These are phyloP conservation scores for Podaxis mareebaensis DNA, from an alignment of 768 basidiomycete genomes.

Conservation along the genomic window DNA sequence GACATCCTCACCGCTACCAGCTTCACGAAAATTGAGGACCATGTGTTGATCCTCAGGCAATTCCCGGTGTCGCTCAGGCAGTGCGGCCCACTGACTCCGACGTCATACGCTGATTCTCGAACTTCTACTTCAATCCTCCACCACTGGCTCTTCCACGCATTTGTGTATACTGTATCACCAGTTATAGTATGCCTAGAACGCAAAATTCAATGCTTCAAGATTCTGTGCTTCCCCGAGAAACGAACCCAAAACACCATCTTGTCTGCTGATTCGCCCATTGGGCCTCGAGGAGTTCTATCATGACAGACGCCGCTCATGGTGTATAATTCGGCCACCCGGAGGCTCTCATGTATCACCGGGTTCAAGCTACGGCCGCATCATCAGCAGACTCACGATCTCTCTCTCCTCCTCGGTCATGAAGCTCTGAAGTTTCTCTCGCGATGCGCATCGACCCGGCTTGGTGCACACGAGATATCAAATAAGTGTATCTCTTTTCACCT, in stretches of 20 bases:
- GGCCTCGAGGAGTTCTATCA: background rate
- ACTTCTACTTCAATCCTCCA: background rate
- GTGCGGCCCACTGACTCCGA: background rate
- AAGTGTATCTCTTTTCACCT: background rate
- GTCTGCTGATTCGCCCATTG: constrained; percentile 6
- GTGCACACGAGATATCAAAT: background rate
- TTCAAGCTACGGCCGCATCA: background rate
- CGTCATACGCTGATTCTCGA: background rate
- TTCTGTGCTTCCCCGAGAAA: background rate
- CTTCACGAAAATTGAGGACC: background rate
- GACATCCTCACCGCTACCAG: constrained; percentile 1
- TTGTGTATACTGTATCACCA: constrained; percentile 3
- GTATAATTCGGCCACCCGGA: background rate
- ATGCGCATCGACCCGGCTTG: background rate
- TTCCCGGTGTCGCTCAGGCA: background rate
- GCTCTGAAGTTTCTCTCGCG: background rate
- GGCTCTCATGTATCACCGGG: background rate
- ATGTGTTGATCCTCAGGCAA: background rate
- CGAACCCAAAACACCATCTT: background rate
- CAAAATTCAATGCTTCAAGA: background rate
- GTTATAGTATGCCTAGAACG: constrained; percentile 3
- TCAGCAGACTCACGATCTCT: background rate
- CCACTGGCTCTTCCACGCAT: background rate
- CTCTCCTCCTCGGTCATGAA: constrained; percentile 6
- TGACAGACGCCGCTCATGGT: constrained; percentile 9